Evolutionary conservation across 2,329 filamentous ascomycete species (phyloP), one percentile per base, ranked within the genome.

Genomic region (Fusarium torulosum): DNA sequence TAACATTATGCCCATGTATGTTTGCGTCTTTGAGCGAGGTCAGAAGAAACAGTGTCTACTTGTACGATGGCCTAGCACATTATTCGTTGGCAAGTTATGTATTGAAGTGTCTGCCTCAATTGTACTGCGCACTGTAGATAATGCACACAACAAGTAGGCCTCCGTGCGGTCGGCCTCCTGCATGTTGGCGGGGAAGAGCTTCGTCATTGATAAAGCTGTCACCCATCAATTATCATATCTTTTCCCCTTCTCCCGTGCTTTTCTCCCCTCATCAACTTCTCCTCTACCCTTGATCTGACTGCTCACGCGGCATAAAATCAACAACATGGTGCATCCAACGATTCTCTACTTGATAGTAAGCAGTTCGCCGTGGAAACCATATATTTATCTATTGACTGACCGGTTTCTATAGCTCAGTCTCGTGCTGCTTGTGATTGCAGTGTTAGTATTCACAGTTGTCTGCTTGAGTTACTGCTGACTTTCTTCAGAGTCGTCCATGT

Each of bases 401-500:
- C 11, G 7, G 14, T 6, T 9, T 25, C 19, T 38, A 10, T 35
- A 79, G 77, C 50, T 74, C n/a, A 75, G 72, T 63, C 49, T 74
- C 21, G 62, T 67, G 37, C 73, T 79, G 25, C 72, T 78, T 9
- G 64, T 69, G n/a, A 56, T 77, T 17, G 77, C 77, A 21, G 71
- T 74, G 78, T 79, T 50, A 59, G 73, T 64, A 4, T 9, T 10
- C 17, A 15, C 19, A 4, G 3, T 14, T 3, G n/a, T 13, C 7
- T 43, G 27, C 14, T 9, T 9, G 9, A 40, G 35, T 41, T 10
- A 40, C 11, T 37, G 42, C 62, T 53, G n/a, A 66, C 47, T 29
- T 25, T 41, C 19, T 10, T 27, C 55, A 83, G 81, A 14, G 74
- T 79, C 68, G 72, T 80, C 51, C 80, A 83, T 67, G 70, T 81